Evolutionary conservation across 352 stramenopile genomes (phyloP), one percentile per base, ranked within the genome.

Genomic region (Globisporangium abappressorium): DNA sequence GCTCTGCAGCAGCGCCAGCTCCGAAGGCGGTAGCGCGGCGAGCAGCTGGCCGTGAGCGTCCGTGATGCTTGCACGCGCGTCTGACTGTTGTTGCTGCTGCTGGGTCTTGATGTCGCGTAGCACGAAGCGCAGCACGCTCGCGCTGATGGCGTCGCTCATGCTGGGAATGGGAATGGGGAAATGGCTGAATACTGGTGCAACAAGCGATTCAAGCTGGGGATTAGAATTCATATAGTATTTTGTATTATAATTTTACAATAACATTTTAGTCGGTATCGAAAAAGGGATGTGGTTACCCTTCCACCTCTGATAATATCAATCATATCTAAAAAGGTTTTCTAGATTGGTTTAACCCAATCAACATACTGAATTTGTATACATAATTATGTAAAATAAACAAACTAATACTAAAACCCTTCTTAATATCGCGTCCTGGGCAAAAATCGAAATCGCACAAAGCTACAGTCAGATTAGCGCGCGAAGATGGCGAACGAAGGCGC

Each of bases 21-120:
- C 77, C 9, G 79, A 72, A 0, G 69, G 12, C 0, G 70, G 60
- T 11, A 92, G 66, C 30, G 75, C 57, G 15, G 81, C 73, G 43
- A 92, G 55, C 70, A 85, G 69, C 57, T 92, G 73, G 1, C 79
- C 83, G 62, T 91, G 76, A 11, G 56, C 62, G 47, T 82, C 71
- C 15, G 63, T 58, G 38, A 30, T 20, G 26, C 1, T 24, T 58
- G 55, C 3, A 4, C 43, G 43, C n/a, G 43, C 43, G 43, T 0
- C 43, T 22, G 43, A 22, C 15, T n/a, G 41, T 6, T 49, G 34
- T 14, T 41, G 26, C 55, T 55, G 51, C 9, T 60, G 62, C 14
- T 70, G 66, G 20, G 58, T 64, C 67, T 90, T 89, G 26, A 87
- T 74, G 61, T 86, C 76, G 11, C 57, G 70, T 28, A 80, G 68